Base-by-base conservation (phyloP, 148 eudicot genomes). In the Rheum nobile region DNA sequence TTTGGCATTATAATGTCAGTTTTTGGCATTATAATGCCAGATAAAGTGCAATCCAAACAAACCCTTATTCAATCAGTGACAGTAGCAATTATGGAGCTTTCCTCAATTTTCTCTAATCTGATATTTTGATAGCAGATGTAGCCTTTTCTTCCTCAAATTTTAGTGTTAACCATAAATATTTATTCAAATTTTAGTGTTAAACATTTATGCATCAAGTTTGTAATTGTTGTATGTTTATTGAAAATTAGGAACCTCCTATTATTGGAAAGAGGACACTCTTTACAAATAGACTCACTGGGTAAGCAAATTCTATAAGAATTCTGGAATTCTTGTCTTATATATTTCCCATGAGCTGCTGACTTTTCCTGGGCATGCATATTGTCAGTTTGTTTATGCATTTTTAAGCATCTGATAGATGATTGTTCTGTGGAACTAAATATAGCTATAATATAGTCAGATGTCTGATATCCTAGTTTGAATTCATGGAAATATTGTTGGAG, bases 171-270 rank as follows among this genome's bases (percentile, higher is more conserved):
- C 47, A 43, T 43, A 43, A 10, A 43, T 43, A 11, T 43, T 1
- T 43, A 43, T 43, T 43, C 3, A 13, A 43, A 13, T 8, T n/a
- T n/a, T n/a, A n/a, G n/a, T n/a, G n/a, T n/a, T n/a, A 1, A 2
- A 10, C 3, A 43, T 13, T 13, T 43, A 43, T 43, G 12, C 14
- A 43, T 2, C 9, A 43, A 13, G 12, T 13, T 43, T 11, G 12
- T 43, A 11, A 10, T n/a, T 43, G 12, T 43, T 8, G 1, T 43
- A 43, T 43, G 47, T 14, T 9, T 43, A 43, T 43, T 43, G 47
- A 76, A 47, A 19, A 80, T 37, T 77, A 93, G 98, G 98, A 89
- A 76, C 92, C 97, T 22, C 98, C 98, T 21, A 84, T 93, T 79
- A 79, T 93, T 75, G 98, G 96, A 11, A 93, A 87, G 86, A 90